A percentile compares a stretch with the other conserved stretches of the same genome.
These are phyloP conservation scores for Lasiosphaeris hirsuta DNA, from an alignment of 495 filamentous ascomycete genomes.

Conservation along the genomic window DNA sequence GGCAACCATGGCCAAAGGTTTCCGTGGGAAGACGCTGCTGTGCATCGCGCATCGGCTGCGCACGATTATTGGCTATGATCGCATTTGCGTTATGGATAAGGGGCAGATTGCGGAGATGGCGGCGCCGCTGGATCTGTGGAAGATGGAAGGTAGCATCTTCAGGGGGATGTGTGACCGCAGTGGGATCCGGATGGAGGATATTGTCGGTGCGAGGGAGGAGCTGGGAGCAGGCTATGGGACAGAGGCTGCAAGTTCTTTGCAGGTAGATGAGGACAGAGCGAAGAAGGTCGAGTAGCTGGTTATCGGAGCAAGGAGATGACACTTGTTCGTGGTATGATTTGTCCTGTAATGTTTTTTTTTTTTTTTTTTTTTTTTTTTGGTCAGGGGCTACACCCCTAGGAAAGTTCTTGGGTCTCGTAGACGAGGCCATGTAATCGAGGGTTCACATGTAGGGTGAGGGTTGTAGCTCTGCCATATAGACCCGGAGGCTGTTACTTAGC, in stretches of 20 bases:
- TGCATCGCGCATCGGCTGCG: constrained; percentile 93
- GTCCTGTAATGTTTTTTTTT: too few relatives aligned
- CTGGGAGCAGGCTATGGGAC: constrained; percentile 13
- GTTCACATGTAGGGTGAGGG: too few relatives aligned
- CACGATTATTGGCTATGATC: constrained; percentile 91
- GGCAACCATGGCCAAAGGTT: constrained; percentile 79
- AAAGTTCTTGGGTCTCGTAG: too few relatives aligned
- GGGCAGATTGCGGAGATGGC: constrained; percentile 84
- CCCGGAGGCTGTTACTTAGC: too few relatives aligned
- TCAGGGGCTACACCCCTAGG: too few relatives aligned
- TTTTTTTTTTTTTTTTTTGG: too few relatives aligned
- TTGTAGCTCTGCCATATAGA: too few relatives aligned
- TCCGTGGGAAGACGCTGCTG: constrained; percentile 83
- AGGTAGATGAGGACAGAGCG: constrained; percentile 2
- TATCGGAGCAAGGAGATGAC: too few relatives aligned
- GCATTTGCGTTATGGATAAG: constrained; percentile 93
- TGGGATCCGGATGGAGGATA: constrained; percentile 77
- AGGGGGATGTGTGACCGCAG: constrained; percentile 88
- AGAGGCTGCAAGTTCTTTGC: neutral
- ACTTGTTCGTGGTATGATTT: neutral
- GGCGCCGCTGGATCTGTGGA: constrained; percentile 66
- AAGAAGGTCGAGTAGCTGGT: neutral
- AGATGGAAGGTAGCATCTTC: constrained; percentile 65
- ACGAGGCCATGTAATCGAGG: too few relatives aligned
- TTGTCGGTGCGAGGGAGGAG: constrained; percentile 35